Base-by-base conservation (phyloP, 768 basidiomycete genomes). In the Tricholomella constricta region DNA sequence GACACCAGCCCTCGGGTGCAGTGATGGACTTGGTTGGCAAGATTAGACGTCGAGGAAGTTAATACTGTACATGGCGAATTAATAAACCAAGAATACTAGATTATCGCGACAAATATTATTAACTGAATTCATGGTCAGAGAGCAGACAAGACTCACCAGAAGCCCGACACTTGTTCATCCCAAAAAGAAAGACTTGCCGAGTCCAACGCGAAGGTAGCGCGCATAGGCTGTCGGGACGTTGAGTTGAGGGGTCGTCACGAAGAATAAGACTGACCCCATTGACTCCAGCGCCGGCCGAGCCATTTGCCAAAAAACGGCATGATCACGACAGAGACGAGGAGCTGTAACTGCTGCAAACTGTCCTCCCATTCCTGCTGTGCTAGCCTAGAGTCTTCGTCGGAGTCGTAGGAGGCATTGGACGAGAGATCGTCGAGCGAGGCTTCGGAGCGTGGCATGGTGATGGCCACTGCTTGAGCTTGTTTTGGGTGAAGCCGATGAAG, bases 331-430 rank as follows among this genome's bases (percentile, higher is more conserved):
- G 88, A 81, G 47, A 91, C 70, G 17, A 96, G 81, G 65, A 92
- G 82, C 65, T 89, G 86, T 40, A 97, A 78, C 67, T 97, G 93
- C 55, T 85, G 73, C 45, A 96, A 64, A 63, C 88, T 91, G 69
- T 97, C 94, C 62, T 94, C 88, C 94, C 94, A 96, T 73, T 97
- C 94, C 66, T 88, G 80, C 69, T 94, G 89, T 2, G 90, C 89
- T 42, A 88, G 74, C 35, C 77, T 82, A 60, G 82, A 84, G 62
- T 93, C 90, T 52, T 89, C 88, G 57, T 84, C 82, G 2, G 78
- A 77, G 66, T 85, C 84, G 65, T 81, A 83, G 11, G 79, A 78
- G 17, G 74, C 72, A 47, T 74, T 66, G 8, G 81, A 81, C 17
- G 78, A 79, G 37, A 81, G 68, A 51, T 81, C 80, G 70, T 89